A percentile compares a stretch with the other conserved stretches of the same genome.
These are phyloP conservation scores for Boletus fagicola DNA, from an alignment of 768 basidiomycete genomes.

Conservation along the genomic window DNA sequence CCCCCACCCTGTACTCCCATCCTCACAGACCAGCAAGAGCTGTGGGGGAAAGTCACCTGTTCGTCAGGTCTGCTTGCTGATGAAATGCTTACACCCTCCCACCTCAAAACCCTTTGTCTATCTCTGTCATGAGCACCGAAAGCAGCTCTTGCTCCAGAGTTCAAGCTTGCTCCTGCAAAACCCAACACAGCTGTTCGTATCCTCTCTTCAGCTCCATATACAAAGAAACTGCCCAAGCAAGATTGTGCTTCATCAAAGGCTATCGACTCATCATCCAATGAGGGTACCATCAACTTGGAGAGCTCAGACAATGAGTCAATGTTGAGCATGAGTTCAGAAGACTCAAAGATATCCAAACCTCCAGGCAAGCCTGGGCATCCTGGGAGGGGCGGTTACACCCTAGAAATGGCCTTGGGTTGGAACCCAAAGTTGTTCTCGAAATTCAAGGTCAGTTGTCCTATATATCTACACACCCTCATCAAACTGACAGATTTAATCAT, in stretches of 20 bases:
- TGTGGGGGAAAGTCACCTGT: background rate
- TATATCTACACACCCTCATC: background rate
- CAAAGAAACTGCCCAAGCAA: background rate
- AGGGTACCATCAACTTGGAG: background rate
- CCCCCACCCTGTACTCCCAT: background rate
- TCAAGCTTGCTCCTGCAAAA: background rate
- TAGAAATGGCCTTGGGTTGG: conserved; percentile 19
- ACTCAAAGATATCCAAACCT: conserved; percentile 27
- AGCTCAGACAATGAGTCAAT: background rate
- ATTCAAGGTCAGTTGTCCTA: conserved; percentile 19
- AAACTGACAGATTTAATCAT: background rate
- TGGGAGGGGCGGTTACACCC: conserved; percentile 26
- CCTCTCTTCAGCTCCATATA: background rate
- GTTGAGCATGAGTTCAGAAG: background rate
- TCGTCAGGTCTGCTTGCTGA: background rate
- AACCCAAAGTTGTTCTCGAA: conserved; percentile 10
- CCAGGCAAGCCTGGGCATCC: conserved; percentile 22
- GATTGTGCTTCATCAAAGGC: background rate
- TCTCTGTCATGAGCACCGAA: background rate
- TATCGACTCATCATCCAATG: background rate
- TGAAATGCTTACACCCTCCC: background rate
- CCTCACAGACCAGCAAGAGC: conserved; percentile 1
- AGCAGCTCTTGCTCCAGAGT: background rate
- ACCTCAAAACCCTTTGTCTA: background rate
- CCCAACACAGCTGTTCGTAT: background rate